These are phyloP conservation scores for Boletus reticulatus DNA, from an alignment of 768 basidiomycete genomes.

Conservation along the genomic window DNA sequence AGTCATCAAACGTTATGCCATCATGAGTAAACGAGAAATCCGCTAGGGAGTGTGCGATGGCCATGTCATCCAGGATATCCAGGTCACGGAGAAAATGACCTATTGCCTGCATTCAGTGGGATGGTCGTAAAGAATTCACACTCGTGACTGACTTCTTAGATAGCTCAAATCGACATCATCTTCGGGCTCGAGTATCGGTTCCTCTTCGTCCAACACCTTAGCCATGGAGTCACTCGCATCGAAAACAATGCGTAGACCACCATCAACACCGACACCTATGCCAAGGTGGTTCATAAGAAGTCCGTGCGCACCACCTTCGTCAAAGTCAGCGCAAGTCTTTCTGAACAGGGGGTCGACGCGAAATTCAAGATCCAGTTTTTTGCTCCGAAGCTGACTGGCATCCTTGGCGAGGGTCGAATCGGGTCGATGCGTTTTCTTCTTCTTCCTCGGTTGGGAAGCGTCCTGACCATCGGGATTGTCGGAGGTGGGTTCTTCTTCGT, in stretches of 20 bases:
- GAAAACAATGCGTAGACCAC: constrained; percentile 87
- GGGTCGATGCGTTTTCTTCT: constrained; percentile 64
- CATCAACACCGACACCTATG: constrained; percentile 73
- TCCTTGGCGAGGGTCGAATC: constrained; percentile 91
- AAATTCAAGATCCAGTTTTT: constrained; percentile 95
- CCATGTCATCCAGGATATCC: constrained; percentile 57
- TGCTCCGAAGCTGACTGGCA: constrained; percentile 74
- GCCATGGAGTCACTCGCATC: constrained; percentile 92
- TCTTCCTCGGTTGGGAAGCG: constrained; percentile 51
- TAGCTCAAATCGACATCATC: constrained; percentile 64
- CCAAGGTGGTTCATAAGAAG: constrained; percentile 95
- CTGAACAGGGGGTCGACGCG: constrained; percentile 95
- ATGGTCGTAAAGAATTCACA: neutral
- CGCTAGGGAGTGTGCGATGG: constrained; percentile 78
- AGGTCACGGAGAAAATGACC: constrained; percentile 75
- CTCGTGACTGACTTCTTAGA: constrained; percentile 50
- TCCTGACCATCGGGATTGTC: constrained; percentile 67
- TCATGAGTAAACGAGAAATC: constrained; percentile 82
- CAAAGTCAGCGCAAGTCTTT: constrained; percentile 98
- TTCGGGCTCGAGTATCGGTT: constrained; percentile 60
- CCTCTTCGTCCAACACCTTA: constrained; percentile 71
- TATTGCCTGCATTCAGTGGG: constrained; percentile 25
- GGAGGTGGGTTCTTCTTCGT: constrained; percentile 58
- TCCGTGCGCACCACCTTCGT: constrained; percentile 96
- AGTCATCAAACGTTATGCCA: constrained; percentile 57